Conservation (phyloP, 2,329 filamentous ascomycete genomes). For the Ophiocordyceps unilateralis region DNA sequence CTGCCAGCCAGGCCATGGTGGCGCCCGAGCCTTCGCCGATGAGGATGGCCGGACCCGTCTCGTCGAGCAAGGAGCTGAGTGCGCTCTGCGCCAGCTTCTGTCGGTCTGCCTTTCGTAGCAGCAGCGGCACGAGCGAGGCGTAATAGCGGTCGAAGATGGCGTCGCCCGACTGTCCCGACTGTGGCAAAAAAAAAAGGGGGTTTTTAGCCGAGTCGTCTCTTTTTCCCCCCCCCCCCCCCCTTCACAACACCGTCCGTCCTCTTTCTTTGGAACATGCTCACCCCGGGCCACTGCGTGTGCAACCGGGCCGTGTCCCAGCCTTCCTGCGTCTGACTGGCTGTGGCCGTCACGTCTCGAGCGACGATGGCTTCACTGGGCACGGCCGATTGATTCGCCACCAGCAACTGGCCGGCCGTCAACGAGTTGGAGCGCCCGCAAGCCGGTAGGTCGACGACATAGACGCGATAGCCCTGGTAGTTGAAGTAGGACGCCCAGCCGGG, state of each 20-base stretch:
- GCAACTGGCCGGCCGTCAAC: conserved; percentile 6
- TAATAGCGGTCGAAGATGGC: conserved; percentile 30
- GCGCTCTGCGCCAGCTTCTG: conserved; percentile 16
- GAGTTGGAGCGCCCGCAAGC: conserved; percentile 19
- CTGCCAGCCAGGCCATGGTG: conserved; percentile 26
- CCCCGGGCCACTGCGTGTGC: conserved; percentile 23
- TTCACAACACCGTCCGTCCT: not conserved
- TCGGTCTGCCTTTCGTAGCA: conserved; percentile 10
- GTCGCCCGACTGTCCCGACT: conserved; percentile 24
- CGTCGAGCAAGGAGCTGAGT: conserved; percentile 23
- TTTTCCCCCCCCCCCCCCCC: not conserved
- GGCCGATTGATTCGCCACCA: conserved; percentile 5
- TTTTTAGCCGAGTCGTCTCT: conserved; percentile 1
- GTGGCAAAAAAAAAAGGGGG: too few relatives aligned
- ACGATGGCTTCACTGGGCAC: conserved; percentile 7
- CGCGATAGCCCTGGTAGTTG: conserved; percentile 19
- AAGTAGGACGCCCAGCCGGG: conserved; percentile 29
- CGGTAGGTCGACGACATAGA: conserved; percentile 26
- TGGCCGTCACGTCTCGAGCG: conserved; percentile 16
- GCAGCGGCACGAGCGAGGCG: conserved; percentile 21
- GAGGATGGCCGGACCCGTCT: conserved; percentile 23
- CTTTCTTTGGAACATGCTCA: conserved; percentile 2
- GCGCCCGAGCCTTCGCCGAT: conserved; percentile 33
- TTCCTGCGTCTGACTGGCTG: conserved; percentile 4
- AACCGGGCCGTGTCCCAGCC: conserved; percentile 10